Base-by-base conservation (phyloP, 2,329 filamentous ascomycete genomes). In the Orbilia ellipsospora region DNA sequence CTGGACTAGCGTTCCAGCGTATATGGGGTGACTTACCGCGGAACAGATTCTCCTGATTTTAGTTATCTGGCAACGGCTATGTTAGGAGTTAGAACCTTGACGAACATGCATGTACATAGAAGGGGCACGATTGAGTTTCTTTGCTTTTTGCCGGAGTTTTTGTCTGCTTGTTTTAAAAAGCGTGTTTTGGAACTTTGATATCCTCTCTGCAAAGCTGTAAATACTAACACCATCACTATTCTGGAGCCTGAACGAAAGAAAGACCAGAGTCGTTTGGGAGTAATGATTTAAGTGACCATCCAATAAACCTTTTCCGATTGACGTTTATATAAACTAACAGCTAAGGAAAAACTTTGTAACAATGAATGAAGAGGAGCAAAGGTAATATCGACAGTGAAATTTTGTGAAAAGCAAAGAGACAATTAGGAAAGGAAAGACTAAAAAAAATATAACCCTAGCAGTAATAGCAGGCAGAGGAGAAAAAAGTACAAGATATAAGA, bases 21-120 rank as follows among this genome's bases (percentile, higher is more conserved):
- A 96, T 87, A 73, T 93, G 89, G 79, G 91, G 88, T 13, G 79
- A 90, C 87, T 20, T 90, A 85, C 64, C n/a, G 48, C 90, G 85
- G 2, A 87, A 64, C 6, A 59, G 42, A 51, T 50, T 67, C 51
- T 56, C 31, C 10, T 61, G 23, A 18, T 4, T 8, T 60, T 12
- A 7, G 23, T 23, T 23, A 4, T 2, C 23, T 23, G 23, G 23
- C 31, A 36, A 10, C 31, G 31, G 31, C 31, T 10, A 36, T 36
- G 31, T 2, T 36, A 20, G 54, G 63, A 2, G 23, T 23, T 13
- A 44, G 16, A 31, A n/a, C n/a, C 10, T 36, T 36, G 44, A 13
- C 13, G 48, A 52, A 52, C 8, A 23, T 18, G 51, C 48, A 16
- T 68, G 65, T 69, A 69, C 40, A 67, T 61, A 68, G 15, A 16